A percentile compares a stretch with the other conserved stretches of the same genome.
Evolutionary conservation across 495 filamentous ascomycete species (phyloP).

Genomic region (Podospora conica): DNA sequence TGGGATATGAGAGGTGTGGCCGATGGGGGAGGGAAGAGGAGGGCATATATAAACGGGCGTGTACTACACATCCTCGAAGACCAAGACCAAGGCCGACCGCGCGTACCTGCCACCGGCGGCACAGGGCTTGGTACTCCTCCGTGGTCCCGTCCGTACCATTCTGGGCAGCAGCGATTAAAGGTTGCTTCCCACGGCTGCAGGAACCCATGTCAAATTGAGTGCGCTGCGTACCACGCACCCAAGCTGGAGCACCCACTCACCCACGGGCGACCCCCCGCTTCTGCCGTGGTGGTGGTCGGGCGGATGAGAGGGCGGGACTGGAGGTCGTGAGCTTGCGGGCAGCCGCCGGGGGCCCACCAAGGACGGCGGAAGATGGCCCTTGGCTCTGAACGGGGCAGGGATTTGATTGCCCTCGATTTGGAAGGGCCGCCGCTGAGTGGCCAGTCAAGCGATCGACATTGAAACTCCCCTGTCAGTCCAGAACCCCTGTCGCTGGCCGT

Average conservation of each 20-base stretch:
- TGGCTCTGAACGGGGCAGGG: background rate
- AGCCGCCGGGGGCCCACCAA: background rate
- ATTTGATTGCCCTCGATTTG: constrained; percentile 12
- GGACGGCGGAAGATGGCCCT: constrained; percentile 1
- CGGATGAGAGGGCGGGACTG: background rate
- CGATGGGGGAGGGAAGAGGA: constrained; percentile 6
- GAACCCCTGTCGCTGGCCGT: constrained; percentile 21
- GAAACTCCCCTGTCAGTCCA: constrained; percentile 17
- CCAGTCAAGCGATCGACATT: constrained; percentile 19
- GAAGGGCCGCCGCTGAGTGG: constrained; percentile 18
- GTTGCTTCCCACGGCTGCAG: background rate
- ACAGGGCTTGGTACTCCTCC: background rate
- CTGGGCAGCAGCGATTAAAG: background rate
- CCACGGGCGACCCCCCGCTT: background rate
- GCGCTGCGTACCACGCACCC: too few species aligned
- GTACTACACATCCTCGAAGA: background rate
- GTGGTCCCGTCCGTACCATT: background rate
- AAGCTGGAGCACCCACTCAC: too few species aligned
- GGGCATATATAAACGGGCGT: constrained; percentile 12
- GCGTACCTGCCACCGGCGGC: constrained; percentile 8
- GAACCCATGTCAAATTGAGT: background rate
- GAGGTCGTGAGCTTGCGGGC: background rate
- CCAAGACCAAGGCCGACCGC: background rate
- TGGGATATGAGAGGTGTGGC: constrained; percentile 6
- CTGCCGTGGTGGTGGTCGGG: background rate